phyloP scores from a whole-genome alignment of 768 basidiomycete genomes.

The Postia placenta region DNA sequence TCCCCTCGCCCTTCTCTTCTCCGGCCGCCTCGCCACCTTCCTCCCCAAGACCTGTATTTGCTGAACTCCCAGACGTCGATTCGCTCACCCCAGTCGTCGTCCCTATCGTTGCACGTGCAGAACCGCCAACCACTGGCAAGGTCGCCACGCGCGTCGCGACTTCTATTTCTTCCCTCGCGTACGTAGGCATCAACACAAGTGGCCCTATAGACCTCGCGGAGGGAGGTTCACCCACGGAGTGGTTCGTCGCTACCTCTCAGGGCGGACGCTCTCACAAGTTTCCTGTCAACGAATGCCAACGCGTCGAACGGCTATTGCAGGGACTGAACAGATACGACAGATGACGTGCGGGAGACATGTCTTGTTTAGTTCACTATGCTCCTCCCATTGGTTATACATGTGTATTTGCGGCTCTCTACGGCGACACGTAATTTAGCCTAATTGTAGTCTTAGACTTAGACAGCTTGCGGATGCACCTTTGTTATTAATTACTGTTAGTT shows the following conservation, averaged over 20 bases:
- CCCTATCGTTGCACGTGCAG: too few species aligned
- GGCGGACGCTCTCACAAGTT: neutral
- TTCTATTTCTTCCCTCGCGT: neutral
- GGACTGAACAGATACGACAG: neutral
- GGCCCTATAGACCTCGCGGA: neutral
- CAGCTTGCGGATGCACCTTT: too few species aligned
- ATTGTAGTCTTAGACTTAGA: too few species aligned
- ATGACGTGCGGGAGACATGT: too few species aligned
- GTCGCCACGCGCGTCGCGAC: neutral
- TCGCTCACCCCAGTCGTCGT: neutral
- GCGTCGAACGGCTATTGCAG: neutral
- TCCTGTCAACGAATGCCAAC: neutral
- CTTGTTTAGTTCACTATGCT: too few species aligned
- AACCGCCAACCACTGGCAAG: neutral
- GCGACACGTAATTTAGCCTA: too few species aligned
- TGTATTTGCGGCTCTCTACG: too few species aligned
- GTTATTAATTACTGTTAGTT: too few species aligned
- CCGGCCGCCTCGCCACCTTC: slow-evolving; percentile 3
- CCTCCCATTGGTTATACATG: too few species aligned
- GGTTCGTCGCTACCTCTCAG: neutral
- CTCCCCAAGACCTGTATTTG: neutral
- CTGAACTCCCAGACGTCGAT: neutral
- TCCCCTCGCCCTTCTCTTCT: slow-evolving; percentile 1
- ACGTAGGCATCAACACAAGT: neutral
- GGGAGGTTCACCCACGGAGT: neutral